Evolutionary conservation across 495 filamentous ascomycete species (phyloP).

Genomic region (Penicillium mononematosum): DNA sequence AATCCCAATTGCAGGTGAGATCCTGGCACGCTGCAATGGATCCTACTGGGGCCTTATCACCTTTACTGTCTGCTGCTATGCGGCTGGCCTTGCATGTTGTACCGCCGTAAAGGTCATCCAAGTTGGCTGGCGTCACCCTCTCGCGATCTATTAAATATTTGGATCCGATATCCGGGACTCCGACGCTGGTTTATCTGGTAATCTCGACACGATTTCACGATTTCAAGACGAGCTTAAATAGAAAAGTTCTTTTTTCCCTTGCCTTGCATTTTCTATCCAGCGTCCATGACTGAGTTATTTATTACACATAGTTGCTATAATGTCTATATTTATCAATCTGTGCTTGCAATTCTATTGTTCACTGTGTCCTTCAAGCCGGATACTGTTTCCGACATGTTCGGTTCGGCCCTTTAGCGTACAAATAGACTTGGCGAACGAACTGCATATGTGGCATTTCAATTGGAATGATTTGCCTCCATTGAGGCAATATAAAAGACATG

Average conservation of each 20-base stretch:
- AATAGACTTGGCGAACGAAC: neutral
- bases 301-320: slow-evolving; percentile 12
- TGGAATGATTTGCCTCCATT: neutral
- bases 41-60: slow-evolving; percentile 64
- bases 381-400: neutral
- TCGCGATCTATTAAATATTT: slow-evolving; percentile 35
- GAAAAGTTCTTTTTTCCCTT: neutral
- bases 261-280: neutral
- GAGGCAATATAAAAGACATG: neutral
- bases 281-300: neutral
- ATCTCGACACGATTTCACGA: slow-evolving; percentile 19
- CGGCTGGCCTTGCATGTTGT: slow-evolving; percentile 58
- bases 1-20: slow-evolving; percentile 81
- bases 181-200: neutral
- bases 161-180: neutral
- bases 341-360: neutral
- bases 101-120: slow-evolving; percentile 60
- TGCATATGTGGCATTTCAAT: neutral
- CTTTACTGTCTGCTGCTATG: slow-evolving; percentile 66
- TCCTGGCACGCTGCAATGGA: slow-evolving; percentile 55
- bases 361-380: neutral
- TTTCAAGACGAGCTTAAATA: slow-evolving; percentile 10
- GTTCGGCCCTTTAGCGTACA: neutral
- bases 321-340: slow-evolving; percentile 2
- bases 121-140: slow-evolving; percentile 62